Evolutionary conservation across 1,139 yeast species (phyloP).

Genomic region (Meyerozyma guilliermondii): DNA sequence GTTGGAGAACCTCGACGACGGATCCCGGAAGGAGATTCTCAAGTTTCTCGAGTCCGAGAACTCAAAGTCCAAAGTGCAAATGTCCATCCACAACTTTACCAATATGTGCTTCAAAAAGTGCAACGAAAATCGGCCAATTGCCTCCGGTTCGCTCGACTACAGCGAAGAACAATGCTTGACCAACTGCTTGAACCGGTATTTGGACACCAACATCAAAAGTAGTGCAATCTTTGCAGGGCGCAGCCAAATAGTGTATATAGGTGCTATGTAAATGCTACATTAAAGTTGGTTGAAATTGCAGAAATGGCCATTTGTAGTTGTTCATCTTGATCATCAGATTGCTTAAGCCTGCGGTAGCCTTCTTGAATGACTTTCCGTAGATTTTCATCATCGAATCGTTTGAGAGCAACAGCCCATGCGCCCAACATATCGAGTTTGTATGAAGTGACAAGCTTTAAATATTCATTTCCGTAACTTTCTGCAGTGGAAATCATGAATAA

Average conservation of each 20-base stretch:
- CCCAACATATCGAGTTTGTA: slow-evolving; percentile 33
- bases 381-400: neutral
- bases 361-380: neutral
- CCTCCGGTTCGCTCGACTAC: slow-evolving; percentile 45
- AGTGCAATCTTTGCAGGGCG: slow-evolving; percentile 41
- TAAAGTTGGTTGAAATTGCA: neutral
- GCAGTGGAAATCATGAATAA: slow-evolving; percentile 7
- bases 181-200: slow-evolving; percentile 79
- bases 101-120: slow-evolving; percentile 91
- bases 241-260: slow-evolving; percentile 2
- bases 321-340: neutral
- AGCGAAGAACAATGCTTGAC: slow-evolving; percentile 69
- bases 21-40: slow-evolving; percentile 68
- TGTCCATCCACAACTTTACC: slow-evolving; percentile 80
- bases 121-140: slow-evolving; percentile 46
- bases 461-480: slow-evolving; percentile 12
- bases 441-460: slow-evolving; percentile 15
- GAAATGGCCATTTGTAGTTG: neutral
- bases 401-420: slow-evolving; percentile 20
- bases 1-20: slow-evolving; percentile 61
- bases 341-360: neutral
- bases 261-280: slow-evolving; percentile 1
- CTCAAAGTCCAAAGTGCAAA: slow-evolving; percentile 83
- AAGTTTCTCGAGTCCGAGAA: slow-evolving; percentile 78
- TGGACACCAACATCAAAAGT: slow-evolving; percentile 86